Base-by-base conservation (phyloP, 2,329 filamentous ascomycete genomes). In the Huntiella moniliformis region DNA sequence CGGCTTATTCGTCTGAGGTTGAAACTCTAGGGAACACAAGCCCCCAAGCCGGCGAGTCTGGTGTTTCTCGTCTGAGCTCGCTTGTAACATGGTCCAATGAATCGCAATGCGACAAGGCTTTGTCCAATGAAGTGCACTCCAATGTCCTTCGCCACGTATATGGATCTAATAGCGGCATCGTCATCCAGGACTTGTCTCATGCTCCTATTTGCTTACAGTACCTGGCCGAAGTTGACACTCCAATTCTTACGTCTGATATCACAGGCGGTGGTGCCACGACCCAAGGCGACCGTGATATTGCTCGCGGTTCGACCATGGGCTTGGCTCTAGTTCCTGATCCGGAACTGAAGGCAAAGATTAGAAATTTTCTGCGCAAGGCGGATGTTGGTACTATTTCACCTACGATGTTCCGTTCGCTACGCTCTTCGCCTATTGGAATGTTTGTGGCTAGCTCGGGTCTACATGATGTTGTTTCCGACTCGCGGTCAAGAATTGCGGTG, bases 131-230 rank as follows among this genome's bases (percentile, higher is more conserved):
- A 16, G 42, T 48, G 17, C 46, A 48, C 15, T 18, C 38, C 10
- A 35, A 34, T 15, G 34, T 45, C 18, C 38, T 48, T 8, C 12
- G 17, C 7, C 15, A 22, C 3, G 46, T 33, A 11, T 45, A 45
- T 45, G 42, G 17, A 5, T 17, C n/a, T 16, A 16, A 40, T 35
- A 38, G 36, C 3, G 28, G 31, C 4, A 11, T 36, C 12, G 32
- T 42, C 7, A 42, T 48, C 13, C 46, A 48, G 33, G 42, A 44
- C 11, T 16, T 48, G 11, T 38, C 44, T 39, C 37, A 45, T 13
- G 42, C 46, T 5, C 42, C 44, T 36, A 48, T 48, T 33, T 48
- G 46, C 17, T 45, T 42, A 22, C 46, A 48, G 33, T 48, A 45
- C 16, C 38, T 48, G n/a, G 46, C 45, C 7, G 46, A 48, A 17